A percentile compares a stretch with the other conserved stretches of the same genome.
phyloP scores from a whole-genome alignment of 2,329 filamentous ascomycete species.

The Cladophialophora chaetospira region DNA sequence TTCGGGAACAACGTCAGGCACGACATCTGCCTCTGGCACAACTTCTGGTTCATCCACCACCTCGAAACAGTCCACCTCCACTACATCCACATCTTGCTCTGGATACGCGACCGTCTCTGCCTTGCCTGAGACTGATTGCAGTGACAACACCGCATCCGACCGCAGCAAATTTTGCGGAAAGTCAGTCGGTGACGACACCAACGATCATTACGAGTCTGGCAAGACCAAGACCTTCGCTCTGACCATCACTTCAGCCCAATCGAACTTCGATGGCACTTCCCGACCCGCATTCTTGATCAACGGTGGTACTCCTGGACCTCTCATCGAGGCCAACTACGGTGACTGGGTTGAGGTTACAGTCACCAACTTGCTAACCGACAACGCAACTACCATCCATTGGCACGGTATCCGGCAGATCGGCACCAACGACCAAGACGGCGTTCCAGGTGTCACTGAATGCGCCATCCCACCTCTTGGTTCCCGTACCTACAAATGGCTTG shows the following conservation, averaged over 20 bases:
- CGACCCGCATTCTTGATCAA: constrained; percentile 66
- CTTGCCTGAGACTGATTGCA: constrained; percentile 5
- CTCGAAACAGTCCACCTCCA: no score
- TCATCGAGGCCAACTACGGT: constrained; percentile 65
- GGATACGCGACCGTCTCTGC: constrained; percentile 7
- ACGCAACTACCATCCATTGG: constrained; percentile 67
- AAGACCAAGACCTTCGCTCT: constrained; percentile 26
- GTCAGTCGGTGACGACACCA: constrained; percentile 22
- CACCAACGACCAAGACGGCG: constrained; percentile 60
- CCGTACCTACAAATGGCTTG: constrained; percentile 58
- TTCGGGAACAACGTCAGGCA: no score
- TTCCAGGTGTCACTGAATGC: constrained; percentile 55
- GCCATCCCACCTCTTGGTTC: constrained; percentile 53
- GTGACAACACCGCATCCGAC: constrained; percentile 24
- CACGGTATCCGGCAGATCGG: constrained; percentile 63
- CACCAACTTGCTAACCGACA: constrained; percentile 55
- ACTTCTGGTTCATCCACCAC: constrained; percentile 8
- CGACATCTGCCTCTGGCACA: no score
- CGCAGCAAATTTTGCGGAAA: constrained; percentile 29
- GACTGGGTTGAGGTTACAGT: constrained; percentile 59
- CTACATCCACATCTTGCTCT: constrained; percentile 14
- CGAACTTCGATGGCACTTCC: constrained; percentile 33
- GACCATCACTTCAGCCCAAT: constrained; percentile 12
- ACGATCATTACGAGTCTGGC: constrained; percentile 17
- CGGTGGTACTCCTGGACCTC: constrained; percentile 66